Base-by-base conservation (phyloP, 768 basidiomycete genomes). In the Porpolomopsis calyptriformis region DNA sequence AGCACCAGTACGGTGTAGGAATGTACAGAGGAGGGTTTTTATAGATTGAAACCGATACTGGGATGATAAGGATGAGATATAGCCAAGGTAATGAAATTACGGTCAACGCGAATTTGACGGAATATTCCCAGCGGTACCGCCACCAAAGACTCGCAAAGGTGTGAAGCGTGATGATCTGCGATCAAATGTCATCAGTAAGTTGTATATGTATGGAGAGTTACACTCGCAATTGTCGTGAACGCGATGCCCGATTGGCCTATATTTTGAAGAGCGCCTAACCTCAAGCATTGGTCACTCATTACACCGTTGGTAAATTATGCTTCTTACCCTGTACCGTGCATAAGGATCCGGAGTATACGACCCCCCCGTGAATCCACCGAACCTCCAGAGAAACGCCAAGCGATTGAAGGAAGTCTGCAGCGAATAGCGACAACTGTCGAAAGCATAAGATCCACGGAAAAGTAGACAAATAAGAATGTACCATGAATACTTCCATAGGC, bases 1-100 rank as follows among this genome's bases (percentile, higher is more conserved):
- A 51, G 42, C 50, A 51, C 50, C 50, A 51, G 43, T 51, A 48
- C 29, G 50, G 50, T 24, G 50, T 48, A 3, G 50, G 50, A 0
- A 46, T 46, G 20, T 51, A 51, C 10, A 48, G 48, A 34, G 47
- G 12, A 2, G 50, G 50, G 9, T 23, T 11, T 0, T 16, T 5
- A 12, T 51, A 25, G 4, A 48, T 41, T 4, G 26, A 27, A 2
- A 36, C 12, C 11, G 50, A 48, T 4, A 51, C 43, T 22, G 16
- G n/a, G 18, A 45, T 27, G 1, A 39, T 31, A 5, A 48, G 27
- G 20, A 51, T 12, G 23, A 51, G 19, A 40, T 46, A 51, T 1
- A 31, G 16, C 50, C 50, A 51, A 14, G 14, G 7, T 7, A 31
- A 14, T 31, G 7, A 7, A 31, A 31, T 14, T 7, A 31, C 29